A percentile compares a stretch with the other conserved stretches of the same genome.
These are phyloP conservation scores for Phytophthora pini DNA, from an alignment of 352 stramenopile species.

Conservation along the genomic window DNA sequence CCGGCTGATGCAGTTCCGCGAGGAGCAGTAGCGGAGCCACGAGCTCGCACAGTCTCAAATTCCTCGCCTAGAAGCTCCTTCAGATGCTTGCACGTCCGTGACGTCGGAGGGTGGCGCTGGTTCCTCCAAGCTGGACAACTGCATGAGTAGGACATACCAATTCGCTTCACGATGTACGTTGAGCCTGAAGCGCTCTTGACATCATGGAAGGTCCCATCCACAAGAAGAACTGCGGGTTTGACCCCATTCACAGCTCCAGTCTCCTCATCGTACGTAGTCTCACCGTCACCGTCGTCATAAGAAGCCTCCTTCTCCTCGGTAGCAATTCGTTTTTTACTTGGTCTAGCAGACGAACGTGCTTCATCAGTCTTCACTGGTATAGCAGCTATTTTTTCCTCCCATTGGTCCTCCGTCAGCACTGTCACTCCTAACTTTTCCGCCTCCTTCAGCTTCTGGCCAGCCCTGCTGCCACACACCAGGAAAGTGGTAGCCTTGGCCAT, in stretches of 20 bases:
- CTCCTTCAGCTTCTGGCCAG: conserved; percentile 52
- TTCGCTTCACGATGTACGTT: conserved; percentile 62
- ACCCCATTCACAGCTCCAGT: conserved; percentile 54
- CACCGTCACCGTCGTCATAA: conserved; percentile 3
- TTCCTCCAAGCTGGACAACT: conserved; percentile 75
- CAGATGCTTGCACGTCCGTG: conserved; percentile 72
- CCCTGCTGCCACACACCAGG: conserved; percentile 59
- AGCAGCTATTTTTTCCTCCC: conserved; percentile 29
- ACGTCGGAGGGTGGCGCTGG: conserved; percentile 51
- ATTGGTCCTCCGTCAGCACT: conserved; percentile 52
- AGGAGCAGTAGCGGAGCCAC: conserved; percentile 29
- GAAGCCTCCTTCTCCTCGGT: conserved; percentile 19
- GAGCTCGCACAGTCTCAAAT: conserved; percentile 49
- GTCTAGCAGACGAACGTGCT: background rate
- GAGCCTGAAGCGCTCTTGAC: conserved; percentile 60
- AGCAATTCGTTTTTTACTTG: conserved; percentile 19
- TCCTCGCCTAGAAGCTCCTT: conserved; percentile 56
- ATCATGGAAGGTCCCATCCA: conserved; percentile 50
- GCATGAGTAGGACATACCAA: conserved; percentile 62
- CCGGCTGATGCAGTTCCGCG: conserved; percentile 9
- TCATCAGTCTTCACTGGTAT: background rate
- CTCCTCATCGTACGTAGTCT: conserved; percentile 46
- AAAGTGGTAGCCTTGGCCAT: conserved; percentile 53
- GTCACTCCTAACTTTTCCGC: conserved; percentile 48
- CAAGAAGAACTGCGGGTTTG: conserved; percentile 42